These are phyloP conservation scores for slime mould (Dictyostelium discoideum) DNA, from an alignment of 78 protist genomes.

Conservation along the genomic window DNA sequence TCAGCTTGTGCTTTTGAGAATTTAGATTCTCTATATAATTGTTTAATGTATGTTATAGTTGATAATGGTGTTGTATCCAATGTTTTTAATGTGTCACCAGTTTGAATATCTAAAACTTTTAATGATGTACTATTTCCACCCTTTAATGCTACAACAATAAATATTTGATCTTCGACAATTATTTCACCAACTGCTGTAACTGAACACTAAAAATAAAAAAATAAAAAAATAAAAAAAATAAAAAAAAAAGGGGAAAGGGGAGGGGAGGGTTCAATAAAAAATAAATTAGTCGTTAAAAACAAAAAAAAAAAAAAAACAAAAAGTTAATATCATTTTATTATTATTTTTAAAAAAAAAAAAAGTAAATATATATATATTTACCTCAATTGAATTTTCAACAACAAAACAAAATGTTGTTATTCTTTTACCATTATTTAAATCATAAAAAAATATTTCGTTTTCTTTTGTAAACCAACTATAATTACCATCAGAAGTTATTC, in stretches of 20 bases:
- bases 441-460: slow-evolving; percentile 47
- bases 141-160: slow-evolving; percentile 15
- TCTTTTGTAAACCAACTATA: slow-evolving; percentile 22
- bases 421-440: slow-evolving; percentile 29
- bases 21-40: not conserved
- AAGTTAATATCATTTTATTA: not conserved
- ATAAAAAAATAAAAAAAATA: not conserved
- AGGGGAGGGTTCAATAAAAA: not conserved
- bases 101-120: slow-evolving; percentile 47
- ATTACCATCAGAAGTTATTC: slow-evolving; percentile 52
- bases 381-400: slow-evolving; percentile 36
- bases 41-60: not conserved
- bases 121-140: not conserved
- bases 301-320: not conserved
- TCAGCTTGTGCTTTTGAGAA: not conserved
- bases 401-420: slow-evolving; percentile 51
- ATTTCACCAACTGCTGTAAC: slow-evolving; percentile 63
- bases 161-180: not conserved
- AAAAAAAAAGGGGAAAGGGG: not conserved
- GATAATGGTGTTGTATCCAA: not conserved
- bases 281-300: too few species aligned
- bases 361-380: not conserved
- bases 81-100: not conserved
- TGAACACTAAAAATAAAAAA: not conserved
- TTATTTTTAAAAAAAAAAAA: not conserved